Evolutionary conservation across 1,284 basidiomycete genomes (phyloP).

Genomic region (Peniophora sp.): DNA sequence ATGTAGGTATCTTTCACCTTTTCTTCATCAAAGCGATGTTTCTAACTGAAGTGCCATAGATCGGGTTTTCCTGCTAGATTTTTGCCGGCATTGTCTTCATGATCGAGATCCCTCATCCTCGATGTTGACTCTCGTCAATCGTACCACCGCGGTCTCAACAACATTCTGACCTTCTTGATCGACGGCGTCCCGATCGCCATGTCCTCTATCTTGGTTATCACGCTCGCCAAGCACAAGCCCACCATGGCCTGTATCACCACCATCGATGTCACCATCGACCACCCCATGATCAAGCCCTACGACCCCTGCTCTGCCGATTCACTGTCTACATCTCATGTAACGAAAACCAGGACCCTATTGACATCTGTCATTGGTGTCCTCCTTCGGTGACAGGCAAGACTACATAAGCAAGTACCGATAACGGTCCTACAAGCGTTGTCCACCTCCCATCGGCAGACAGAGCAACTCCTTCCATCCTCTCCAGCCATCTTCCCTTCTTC

Average conservation of each 20-base stretch:
- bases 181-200: constrained; percentile 99
- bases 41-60: constrained; percentile 22
- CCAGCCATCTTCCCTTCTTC: too few species aligned
- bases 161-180: constrained; percentile 95
- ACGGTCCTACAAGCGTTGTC: too few species aligned
- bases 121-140: constrained; percentile 83
- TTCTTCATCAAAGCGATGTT: too few species aligned
- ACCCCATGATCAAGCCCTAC: constrained; percentile 87
- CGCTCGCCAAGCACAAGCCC: constrained; percentile 97
- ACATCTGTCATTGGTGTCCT: constrained; percentile 82
- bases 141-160: constrained; percentile 93
- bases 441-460: too few species aligned
- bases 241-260: constrained; percentile 98
- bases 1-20: constrained; percentile 18
- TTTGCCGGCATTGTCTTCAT: constrained; percentile 91
- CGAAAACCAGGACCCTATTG: constrained; percentile 98
- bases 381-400: too few species aligned
- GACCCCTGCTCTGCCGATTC: constrained; percentile 83
- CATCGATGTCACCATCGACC: constrained; percentile 97
- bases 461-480: too few species aligned
- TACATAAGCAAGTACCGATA: too few species aligned
- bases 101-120: constrained; percentile 82
- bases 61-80: constrained; percentile 92
- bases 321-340: constrained; percentile 95
- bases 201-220: constrained; percentile 95